phyloP scores from a whole-genome alignment of 345 rosid genomes.

The Schrenkiella parvula region DNA sequence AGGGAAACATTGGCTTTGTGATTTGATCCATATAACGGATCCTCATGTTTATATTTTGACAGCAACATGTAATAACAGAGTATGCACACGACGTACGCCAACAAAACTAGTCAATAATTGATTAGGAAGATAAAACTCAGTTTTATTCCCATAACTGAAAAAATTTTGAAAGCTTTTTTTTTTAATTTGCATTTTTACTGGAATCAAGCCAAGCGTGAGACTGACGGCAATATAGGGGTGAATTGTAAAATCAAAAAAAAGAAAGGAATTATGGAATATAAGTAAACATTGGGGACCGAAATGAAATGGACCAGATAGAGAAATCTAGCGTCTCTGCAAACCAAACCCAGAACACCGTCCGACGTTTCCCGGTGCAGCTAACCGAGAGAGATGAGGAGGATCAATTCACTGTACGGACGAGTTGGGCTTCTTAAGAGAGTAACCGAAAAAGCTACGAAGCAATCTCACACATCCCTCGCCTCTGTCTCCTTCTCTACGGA shows the following conservation, averaged over 20 bases:
- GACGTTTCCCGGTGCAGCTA: slow-evolving; percentile 1
- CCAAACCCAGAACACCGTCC: slow-evolving; percentile 19
- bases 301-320: not conserved
- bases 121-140: too few species aligned
- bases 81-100: too few species aligned
- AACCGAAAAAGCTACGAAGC: not conserved
- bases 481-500: slow-evolving; percentile 40
- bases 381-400: slow-evolving; percentile 24
- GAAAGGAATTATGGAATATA: not conserved
- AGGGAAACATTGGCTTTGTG: too few species aligned
- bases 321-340: slow-evolving; percentile 6
- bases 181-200: too few species aligned
- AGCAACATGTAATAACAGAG: too few species aligned
- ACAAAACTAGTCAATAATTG: too few species aligned
- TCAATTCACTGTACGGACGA: slow-evolving; percentile 15
- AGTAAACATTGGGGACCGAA: slow-evolving; percentile 1
- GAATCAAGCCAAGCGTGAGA: not conserved
- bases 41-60: too few species aligned
- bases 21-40: too few species aligned
- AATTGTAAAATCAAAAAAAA: not conserved
- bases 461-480: slow-evolving; percentile 5
- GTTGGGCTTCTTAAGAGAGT: not conserved
- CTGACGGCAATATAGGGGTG: not conserved
- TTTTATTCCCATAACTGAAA: too few species aligned
- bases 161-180: too few species aligned